phyloP scores from a whole-genome alignment of 2,329 filamentous ascomycete genomes.

The Aspergillus udagawae region DNA sequence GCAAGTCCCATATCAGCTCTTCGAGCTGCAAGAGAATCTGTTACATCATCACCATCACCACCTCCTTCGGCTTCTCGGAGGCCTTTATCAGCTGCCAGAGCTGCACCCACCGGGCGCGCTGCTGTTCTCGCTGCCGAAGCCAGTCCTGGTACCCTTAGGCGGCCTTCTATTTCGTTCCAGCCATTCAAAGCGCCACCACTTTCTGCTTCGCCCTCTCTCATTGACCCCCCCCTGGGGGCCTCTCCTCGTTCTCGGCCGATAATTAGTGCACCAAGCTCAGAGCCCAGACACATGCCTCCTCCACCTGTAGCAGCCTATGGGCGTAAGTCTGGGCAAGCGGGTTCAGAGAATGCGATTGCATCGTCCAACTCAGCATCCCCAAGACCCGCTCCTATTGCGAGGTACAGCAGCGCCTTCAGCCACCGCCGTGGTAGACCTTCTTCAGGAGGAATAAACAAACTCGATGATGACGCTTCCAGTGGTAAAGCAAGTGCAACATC shows the following conservation, averaged over 20 bases:
- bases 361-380: constrained; percentile 72
- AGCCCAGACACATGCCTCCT: constrained; percentile 37
- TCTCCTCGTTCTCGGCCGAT: constrained; percentile 49
- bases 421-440: constrained; percentile 77
- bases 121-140: constrained; percentile 44
- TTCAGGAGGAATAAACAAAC: constrained; percentile 63
- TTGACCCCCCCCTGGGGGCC: constrained; percentile 45
- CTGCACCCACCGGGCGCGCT: constrained; percentile 29
- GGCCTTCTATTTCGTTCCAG: constrained; percentile 84
- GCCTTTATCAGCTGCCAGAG: constrained; percentile 37
- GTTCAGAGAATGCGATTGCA: constrained; percentile 59
- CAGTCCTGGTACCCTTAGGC: constrained; percentile 54
- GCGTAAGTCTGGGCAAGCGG: constrained; percentile 47
- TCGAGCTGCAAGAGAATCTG: constrained; percentile 59
- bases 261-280: constrained; percentile 38
- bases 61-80: constrained; percentile 50
- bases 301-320: constrained; percentile 35
- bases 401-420: constrained; percentile 92
- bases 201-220: constrained; percentile 74
- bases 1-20: constrained; percentile 84
- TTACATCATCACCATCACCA: constrained; percentile 48
- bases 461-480: constrained; percentile 57
- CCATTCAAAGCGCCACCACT: constrained; percentile 95
- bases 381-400: constrained; percentile 69
- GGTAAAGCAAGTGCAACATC: constrained; percentile 49